Evolutionary conservation across 768 basidiomycete species (phyloP), one percentile per base, ranked within the genome.

Genomic region (Boletus fagicola): DNA sequence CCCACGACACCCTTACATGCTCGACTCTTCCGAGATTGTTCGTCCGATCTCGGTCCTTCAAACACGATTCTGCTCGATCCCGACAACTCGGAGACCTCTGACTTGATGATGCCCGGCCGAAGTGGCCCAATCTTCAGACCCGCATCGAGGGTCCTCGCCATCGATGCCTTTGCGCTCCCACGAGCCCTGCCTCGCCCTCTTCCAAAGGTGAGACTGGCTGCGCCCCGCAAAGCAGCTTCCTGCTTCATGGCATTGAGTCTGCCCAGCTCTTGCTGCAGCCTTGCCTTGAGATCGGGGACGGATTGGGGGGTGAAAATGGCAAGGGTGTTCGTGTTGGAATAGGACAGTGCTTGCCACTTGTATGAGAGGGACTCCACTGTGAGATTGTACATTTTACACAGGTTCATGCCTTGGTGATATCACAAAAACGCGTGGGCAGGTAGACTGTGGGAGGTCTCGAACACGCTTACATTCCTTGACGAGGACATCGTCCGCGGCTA

Each of bases 351-450:
- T 66, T 92, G 86, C 78, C 86, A 84, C 68, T 90, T 91, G 71
- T 76, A 91, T 40, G 77, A 77, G 20, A 92, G 76, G 48, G 74
- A 68, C 24, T 83, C 77, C 22, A 84, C 77, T 31, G 74, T 61
- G 39, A 86, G 36, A 56, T 81, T 79, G 73, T 84, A 87, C 62
- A 80, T 81, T 67, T 80, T 76, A 68, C 90, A 92, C 58, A 91
- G 76, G 26, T 77, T 76, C 33, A 80, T 77, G 61, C 88, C 89
- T 91, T 58, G 64, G 15, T 53, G 12, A 36, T 31, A 13, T 59
- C 35, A 50, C 16, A 22, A 46, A 26, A 56, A 64, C 56, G 51
- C 55, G 65, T 67, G 38, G 52, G 57, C 30, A 49, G 39, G n/a
- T n/a, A 31, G 40, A 42, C 42, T 16, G 35, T 45, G 42, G 26